A percentile compares a stretch with the other conserved stretches of the same genome.
phyloP scores from a whole-genome alignment of 805 yeast genomes.

The Nadsonia fulvescens region DNA sequence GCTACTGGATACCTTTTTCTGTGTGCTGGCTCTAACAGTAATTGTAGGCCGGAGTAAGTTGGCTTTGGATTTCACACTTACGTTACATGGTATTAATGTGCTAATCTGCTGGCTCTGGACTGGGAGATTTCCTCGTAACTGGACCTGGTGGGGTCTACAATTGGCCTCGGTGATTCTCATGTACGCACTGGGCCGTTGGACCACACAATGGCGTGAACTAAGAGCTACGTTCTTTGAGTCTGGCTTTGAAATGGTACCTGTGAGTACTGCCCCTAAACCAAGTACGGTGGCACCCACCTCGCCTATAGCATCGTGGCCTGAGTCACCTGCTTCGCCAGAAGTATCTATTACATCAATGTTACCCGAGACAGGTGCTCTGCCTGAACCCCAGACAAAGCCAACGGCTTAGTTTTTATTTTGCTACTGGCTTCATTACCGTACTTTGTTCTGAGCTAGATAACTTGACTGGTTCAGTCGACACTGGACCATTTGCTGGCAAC shows the following conservation, averaged over 20 bases:
- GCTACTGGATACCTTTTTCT: conserved; percentile 67
- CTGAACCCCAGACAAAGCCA: no score
- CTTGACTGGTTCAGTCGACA: no score
- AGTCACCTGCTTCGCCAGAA: no score
- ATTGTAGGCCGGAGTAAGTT: conserved; percentile 84
- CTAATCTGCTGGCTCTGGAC: conserved; percentile 49
- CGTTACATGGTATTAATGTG: conserved; percentile 69
- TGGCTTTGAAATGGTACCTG: conserved; percentile 11
- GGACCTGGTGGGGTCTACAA: conserved; percentile 79
- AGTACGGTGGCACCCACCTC: no score
- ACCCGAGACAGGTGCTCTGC: no score
- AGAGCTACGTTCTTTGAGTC: conserved; percentile 75
- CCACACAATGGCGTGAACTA: conserved; percentile 81
- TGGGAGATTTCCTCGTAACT: conserved; percentile 45
- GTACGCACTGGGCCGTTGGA: conserved; percentile 73
- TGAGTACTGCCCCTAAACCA: no score
- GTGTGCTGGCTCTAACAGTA: conserved; percentile 69
- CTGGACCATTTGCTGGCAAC: no score
- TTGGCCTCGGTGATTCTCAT: conserved; percentile 44
- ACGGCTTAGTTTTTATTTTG: no score
- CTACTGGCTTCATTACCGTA: no score
- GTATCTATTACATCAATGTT: no score
- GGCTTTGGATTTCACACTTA: conserved; percentile 94
- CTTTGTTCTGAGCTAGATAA: no score
- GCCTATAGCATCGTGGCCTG: no score